Evolutionary conservation across 2,329 filamentous ascomycete genomes (phyloP).

Genomic region (Aureobasidium sp.): DNA sequence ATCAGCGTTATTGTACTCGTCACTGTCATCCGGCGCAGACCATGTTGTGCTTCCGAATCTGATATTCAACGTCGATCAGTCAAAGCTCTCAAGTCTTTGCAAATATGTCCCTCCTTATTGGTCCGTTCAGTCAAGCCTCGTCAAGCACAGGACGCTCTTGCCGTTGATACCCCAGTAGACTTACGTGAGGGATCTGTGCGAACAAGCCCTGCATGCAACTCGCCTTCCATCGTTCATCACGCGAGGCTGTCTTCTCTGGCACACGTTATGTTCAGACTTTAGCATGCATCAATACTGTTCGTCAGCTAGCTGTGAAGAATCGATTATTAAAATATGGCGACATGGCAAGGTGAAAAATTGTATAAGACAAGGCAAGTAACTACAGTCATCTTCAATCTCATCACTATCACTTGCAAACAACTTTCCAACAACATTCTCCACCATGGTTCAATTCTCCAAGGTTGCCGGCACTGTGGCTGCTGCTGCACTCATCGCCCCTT

Average conservation of each 20-base stretch:
- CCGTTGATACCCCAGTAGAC: no score
- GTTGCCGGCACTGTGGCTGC: background rate
- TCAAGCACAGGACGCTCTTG: background rate
- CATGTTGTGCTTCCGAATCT: background rate
- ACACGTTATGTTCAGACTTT: background rate
- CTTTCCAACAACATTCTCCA: background rate
- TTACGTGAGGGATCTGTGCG: no score
- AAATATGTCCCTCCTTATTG: background rate
- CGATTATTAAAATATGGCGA: background rate
- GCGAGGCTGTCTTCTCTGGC: background rate
- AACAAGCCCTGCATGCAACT: no score
- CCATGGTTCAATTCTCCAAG: background rate
- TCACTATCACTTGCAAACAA: background rate
- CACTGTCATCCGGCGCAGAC: no score
- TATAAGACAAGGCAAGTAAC: background rate
- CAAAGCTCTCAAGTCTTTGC: background rate
- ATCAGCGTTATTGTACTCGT: background rate
- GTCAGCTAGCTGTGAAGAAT: background rate
- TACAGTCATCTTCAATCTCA: background rate
- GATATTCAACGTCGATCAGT: background rate
- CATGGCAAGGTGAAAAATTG: background rate
- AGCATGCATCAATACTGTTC: background rate
- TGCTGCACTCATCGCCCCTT: background rate
- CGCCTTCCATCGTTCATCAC: no score
- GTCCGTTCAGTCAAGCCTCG: background rate